Evolutionary conservation across 2,329 filamentous ascomycete species (phyloP), one percentile per base, ranked within the genome.

Genomic region (Botrytis sinoallii): DNA sequence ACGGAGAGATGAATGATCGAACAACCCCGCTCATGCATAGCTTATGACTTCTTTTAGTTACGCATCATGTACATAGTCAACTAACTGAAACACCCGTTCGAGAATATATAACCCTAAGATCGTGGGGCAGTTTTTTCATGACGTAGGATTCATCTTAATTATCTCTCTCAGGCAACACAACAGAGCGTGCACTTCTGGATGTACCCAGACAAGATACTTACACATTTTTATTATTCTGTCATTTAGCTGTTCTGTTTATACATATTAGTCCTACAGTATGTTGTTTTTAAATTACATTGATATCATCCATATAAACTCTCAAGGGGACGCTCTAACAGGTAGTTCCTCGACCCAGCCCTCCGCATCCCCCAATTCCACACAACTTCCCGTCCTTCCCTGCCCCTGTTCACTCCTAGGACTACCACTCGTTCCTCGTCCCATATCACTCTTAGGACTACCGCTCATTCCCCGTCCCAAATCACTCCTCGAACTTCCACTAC

Each of bases 401-500:
- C 22, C 60, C 18, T 63, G 60, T 18, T 63, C 60, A 42, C 60
- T 63, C 60, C 7, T 40, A n/a, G 60, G 60, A n/a, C 59, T 61
- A n/a, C 22, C 18, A 40, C 65, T 32, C 25, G 12, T 42, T 29
- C 32, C 35, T 35, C 25, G 35, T 6, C 65, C 25, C 38, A 32
- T 48, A 4, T 68, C 46, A 55, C 65, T 67, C 25, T 12, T 38
- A 25, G 59, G 59, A 25, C 59, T 61, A 8, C 35, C 16, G 14
- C 65, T 32, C 25, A 14, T 42, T 29, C 32, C 35, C 48, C 25
- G 35, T 3, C 65, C 25, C 38, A 32, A 18, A 3, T 57, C 35
- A 57, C 66, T 68, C 18, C 25, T 52, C n/a, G 66, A n/a, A 42
- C 66, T 68, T 16, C 66, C 44, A 55, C 64, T 67, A 10, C 66